Evolutionary conservation across 345 rosid species (phyloP).

Genomic region (Psidium friedrichsthalianum): DNA sequence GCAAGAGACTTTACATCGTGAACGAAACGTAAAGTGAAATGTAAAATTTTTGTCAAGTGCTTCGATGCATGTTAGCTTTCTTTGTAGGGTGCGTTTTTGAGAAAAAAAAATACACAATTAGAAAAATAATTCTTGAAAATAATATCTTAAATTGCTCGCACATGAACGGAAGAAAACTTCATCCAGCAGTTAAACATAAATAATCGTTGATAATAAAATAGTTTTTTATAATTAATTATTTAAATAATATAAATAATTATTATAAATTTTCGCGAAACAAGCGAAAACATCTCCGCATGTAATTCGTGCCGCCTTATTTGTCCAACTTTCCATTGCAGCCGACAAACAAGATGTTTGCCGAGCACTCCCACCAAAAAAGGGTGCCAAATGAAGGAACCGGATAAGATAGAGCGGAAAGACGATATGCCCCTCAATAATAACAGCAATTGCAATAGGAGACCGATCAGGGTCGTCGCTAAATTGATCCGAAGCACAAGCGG

Average conservation of each 20-base stretch:
- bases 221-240: neutral
- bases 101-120: neutral
- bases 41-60: rapidly evolving
- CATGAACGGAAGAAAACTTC: neutral
- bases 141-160: rapidly evolving
- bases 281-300: neutral
- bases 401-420: neutral
- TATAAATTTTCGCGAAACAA: too few species aligned
- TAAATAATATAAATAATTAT: neutral
- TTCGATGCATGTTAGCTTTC: neutral
- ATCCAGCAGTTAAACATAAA: neutral
- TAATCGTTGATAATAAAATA: neutral
- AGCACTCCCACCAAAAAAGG: neutral
- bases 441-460: neutral
- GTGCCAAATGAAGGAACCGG: neutral
- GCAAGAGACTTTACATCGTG: neutral
- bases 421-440: neutral
- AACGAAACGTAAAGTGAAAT: neutral
- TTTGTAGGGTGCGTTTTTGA: rapidly evolving
- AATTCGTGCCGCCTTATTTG: neutral
- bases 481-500: neutral
- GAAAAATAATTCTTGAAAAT: neutral
- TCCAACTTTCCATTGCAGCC: neutral
- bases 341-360: neutral
- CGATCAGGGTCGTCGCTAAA: too few species aligned